Evolutionary conservation across 768 basidiomycete genomes (phyloP).

Genomic region (Cubamyces sp.): DNA sequence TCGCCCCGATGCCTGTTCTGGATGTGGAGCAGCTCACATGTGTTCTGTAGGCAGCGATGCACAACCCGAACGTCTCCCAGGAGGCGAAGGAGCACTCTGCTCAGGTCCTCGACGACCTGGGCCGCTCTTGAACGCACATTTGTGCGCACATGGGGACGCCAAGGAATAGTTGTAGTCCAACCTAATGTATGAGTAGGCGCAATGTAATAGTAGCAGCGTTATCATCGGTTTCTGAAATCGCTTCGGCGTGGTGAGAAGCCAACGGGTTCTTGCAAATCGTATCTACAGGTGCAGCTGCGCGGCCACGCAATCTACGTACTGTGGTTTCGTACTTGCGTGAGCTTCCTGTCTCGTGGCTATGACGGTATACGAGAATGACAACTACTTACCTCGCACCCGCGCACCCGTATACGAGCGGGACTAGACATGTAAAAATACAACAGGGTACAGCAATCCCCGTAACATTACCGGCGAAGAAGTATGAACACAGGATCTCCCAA

Average conservation of each 20-base stretch:
- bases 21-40: background rate
- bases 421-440: slow-evolving; percentile 12
- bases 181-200: slow-evolving; percentile 5
- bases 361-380: too few relatives aligned
- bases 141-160: background rate
- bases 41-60: slow-evolving; percentile 52
- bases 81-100: slow-evolving; percentile 56
- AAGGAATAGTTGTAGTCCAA: background rate
- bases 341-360: too few relatives aligned
- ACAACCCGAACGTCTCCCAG: slow-evolving; percentile 58
- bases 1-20: too few relatives aligned
- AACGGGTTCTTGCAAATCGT: too few relatives aligned
- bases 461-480: slow-evolving; percentile 74
- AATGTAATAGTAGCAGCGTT: background rate
- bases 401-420: background rate
- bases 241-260: too few relatives aligned
- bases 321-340: too few relatives aligned
- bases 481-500: slow-evolving; percentile 93
- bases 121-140: background rate
- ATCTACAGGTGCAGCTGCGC: too few relatives aligned
- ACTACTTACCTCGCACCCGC: background rate
- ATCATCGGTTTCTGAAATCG: background rate
- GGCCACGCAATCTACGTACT: too few relatives aligned
- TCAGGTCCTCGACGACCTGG: slow-evolving; percentile 47
- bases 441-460: background rate